These are phyloP conservation scores for Podaxis carcinomalis DNA, from an alignment of 768 basidiomycete species.

Conservation along the genomic window DNA sequence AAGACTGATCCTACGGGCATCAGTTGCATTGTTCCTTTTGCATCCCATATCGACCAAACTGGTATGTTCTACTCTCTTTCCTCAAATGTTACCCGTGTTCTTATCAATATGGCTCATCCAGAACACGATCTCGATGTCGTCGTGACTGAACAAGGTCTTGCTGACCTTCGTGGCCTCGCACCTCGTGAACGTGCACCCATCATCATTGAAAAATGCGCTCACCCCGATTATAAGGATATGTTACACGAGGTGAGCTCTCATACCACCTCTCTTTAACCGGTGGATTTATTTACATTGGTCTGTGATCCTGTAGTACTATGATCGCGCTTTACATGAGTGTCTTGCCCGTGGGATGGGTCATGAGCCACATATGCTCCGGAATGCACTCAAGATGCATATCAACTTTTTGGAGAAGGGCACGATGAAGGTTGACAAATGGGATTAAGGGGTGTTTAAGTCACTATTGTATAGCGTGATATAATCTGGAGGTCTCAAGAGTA, in stretches of 20 bases:
- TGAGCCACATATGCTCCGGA: constrained; percentile 45
- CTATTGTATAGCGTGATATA: no score
- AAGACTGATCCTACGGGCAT: constrained; percentile 47
- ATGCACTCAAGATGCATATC: constrained; percentile 31
- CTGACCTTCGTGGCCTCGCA: constrained; percentile 41
- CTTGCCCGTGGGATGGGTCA: constrained; percentile 39
- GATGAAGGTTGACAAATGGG: constrained; percentile 38
- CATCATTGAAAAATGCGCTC: constrained; percentile 45
- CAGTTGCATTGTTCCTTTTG: constrained; percentile 46
- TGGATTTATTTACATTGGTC: background rate
- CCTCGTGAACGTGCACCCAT: constrained; percentile 42
- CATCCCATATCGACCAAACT: constrained; percentile 44
- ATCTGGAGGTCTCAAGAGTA: no score
- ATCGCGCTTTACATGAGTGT: constrained; percentile 38
- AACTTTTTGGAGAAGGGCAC: constrained; percentile 33
- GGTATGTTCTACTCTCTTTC: constrained; percentile 23
- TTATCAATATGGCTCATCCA: constrained; percentile 5
- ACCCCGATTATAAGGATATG: constrained; percentile 40
- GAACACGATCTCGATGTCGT: constrained; percentile 46
- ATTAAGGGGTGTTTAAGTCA: constrained; percentile 15
- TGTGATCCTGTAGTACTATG: constrained; percentile 32
- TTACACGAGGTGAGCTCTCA: constrained; percentile 29
- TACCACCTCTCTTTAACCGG: constrained; percentile 2
- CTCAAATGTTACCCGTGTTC: background rate
- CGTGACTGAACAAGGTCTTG: constrained; percentile 46